Evolutionary conservation across 1,139 yeast genomes (phyloP), one percentile per base, ranked within the genome.

Genomic region (Citeromyces hawaiiensis): DNA sequence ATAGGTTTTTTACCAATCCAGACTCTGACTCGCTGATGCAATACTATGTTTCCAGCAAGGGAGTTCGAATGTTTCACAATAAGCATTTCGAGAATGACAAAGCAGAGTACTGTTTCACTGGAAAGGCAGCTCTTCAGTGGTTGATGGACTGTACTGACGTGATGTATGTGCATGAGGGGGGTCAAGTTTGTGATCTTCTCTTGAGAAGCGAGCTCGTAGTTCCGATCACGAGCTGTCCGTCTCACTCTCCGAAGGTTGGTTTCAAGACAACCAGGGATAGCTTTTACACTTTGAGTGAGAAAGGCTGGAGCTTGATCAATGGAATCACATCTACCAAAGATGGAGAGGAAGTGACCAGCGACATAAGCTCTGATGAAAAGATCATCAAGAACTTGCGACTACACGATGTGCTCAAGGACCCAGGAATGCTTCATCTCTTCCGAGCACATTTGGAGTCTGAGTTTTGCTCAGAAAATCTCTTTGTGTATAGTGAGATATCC

Each of bases 71-170:
- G 3, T 71, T 72, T 47, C 54, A 63, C 36, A 54, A 69, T 33
- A 53, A 2, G 47, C 56, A 2, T 40, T 39, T 6, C 3, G 37
- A 38, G 11, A 44, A 43, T n/a, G 25, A 40, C 2, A 23, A 25
- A 2, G 51, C 69, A 2, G 62, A 64, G 14, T 68, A 68, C 49
- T 70, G 76, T 41, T 67, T 83, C 44, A 68, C 83, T 1, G 94
- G 96, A 0, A 82, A 83, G 48, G 81, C 94, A 0, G 64, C 82
- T 1, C 68, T 77, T 56, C 96, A 86, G 51, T 91, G 96, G 96
- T 51, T 88, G 14, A 68, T 80, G 71, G 97, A 88, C 47, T 88
- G 96, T 52, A 81, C 95, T 0, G 93, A 85, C 51, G 63, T 79
- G 1, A 57, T 78, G 45, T 65, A 68, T 40, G 55, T 62, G 0